Evolutionary conservation across 2,329 filamentous ascomycete genomes (phyloP), one percentile per base, ranked within the genome.

Genomic region (Beauveria rudraprayagi): DNA sequence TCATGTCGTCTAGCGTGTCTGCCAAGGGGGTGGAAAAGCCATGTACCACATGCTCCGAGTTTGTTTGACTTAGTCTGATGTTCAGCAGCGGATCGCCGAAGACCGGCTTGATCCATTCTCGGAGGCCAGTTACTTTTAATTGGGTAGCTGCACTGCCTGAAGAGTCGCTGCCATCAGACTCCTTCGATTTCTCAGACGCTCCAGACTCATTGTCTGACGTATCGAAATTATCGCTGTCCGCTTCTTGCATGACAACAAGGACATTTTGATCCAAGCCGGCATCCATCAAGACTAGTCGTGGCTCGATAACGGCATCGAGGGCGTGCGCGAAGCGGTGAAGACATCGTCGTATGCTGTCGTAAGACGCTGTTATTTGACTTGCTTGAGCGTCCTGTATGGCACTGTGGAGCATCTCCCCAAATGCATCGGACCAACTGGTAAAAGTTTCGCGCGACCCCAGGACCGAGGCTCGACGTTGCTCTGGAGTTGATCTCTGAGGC

Each of bases 31-130:
- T 68, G 37, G 71, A 70, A 66, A 81, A 84, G 1, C 82, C 83
- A 30, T 71, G 69, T 28, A 82, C 69, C 40, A 85, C 79, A 0
- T 77, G 74, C 14, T 73, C 66, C 5, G 73, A 77, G 0, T 78
- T 74, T 19, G 73, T 68, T 16, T 77, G 74, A 65, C 73, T 76
- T 65, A 86, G 83, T 7, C 75, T 75, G 3, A 73, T 74, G 2
- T 80, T 76, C 55, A 87, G 73, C 2, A 86, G 68, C 0, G 83
- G 83, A 63, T 87, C 84, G 11, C 83, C 84, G 64, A 87, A 86
- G 11, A 85, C 65, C 48, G 80, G 80, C 62, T 78, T 80, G 62
- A 80, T 80, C 83, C 83, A 87, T 70, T 83, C 81, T 37, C 76
- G 75, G n/a, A 86, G 68, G 0, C 83, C 83, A 0, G 76, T 80